These are phyloP conservation scores for Mortierella sp. DNA, from an alignment of 371 early-diverging fungal species.

Conservation along the genomic window DNA sequence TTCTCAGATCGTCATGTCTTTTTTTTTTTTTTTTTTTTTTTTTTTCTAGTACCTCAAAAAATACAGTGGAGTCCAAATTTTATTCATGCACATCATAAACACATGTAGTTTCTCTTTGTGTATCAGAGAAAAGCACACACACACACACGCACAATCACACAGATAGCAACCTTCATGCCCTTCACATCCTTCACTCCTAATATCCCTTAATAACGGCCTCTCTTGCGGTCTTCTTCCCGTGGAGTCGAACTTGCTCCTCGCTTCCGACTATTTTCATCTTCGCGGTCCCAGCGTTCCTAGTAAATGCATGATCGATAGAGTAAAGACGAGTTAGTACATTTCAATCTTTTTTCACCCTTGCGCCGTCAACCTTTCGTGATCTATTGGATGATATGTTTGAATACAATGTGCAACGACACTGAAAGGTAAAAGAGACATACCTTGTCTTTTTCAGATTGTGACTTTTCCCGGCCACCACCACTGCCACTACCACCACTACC, in stretches of 20 bases:
- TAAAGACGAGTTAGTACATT: background rate
- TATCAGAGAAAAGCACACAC: too few relatives aligned
- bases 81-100: too few relatives aligned
- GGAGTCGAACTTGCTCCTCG: constrained; percentile 32
- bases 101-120: too few relatives aligned
- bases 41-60: background rate
- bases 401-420: background rate
- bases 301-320: too few relatives aligned
- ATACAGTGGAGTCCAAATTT: too few relatives aligned
- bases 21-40: background rate
- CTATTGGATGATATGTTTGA: background rate
- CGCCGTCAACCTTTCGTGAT: too few relatives aligned
- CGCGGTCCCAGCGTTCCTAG: constrained; percentile 54
- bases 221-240: constrained; percentile 49
- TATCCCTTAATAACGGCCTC: constrained; percentile 33
- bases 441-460: constrained; percentile 44
- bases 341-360: background rate
- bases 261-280: constrained; percentile 48
- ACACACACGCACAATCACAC: too few relatives aligned
- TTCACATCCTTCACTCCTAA: background rate
- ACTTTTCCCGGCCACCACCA: constrained; percentile 20
- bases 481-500: constrained; percentile 16
- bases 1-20: too few relatives aligned
- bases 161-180: too few relatives aligned
- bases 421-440: constrained; percentile 9